Conservation (phyloP, 805 yeast species). For the Yamadazyma olivae region DNA sequence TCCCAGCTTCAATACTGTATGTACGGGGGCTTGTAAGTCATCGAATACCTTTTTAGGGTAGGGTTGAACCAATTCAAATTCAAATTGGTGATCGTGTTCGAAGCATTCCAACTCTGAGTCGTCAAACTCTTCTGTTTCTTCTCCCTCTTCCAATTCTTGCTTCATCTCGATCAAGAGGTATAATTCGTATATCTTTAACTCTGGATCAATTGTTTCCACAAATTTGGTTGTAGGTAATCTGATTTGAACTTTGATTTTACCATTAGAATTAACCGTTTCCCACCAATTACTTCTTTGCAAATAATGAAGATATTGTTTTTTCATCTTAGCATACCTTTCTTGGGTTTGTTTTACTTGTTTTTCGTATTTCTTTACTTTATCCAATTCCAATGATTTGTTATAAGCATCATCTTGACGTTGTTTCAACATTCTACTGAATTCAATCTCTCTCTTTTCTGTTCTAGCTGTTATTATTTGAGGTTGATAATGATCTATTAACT, state of each 20-base stretch:
- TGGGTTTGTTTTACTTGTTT: slow-evolving; percentile 15
- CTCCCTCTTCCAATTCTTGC: slow-evolving; percentile 21
- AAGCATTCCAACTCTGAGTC: slow-evolving; percentile 12
- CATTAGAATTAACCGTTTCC: slow-evolving; percentile 7
- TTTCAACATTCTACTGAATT: slow-evolving; percentile 33
- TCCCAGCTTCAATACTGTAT: slow-evolving; percentile 27
- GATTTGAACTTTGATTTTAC: slow-evolving; percentile 43
- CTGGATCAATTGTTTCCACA: slow-evolving; percentile 40
- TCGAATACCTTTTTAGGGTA: slow-evolving; percentile 34
- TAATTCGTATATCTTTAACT: slow-evolving; percentile 42
- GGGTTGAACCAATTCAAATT: slow-evolving; percentile 40
- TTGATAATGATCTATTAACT: slow-evolving; percentile 25
- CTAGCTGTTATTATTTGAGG: slow-evolving; percentile 38
- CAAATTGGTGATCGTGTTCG: slow-evolving; percentile 23
- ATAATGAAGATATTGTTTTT: slow-evolving; percentile 8
- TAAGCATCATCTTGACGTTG: slow-evolving; percentile 44
- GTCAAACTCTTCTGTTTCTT: slow-evolving; percentile 11
- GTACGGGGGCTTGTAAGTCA: slow-evolving; percentile 10
- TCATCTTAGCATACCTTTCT: slow-evolving; percentile 12
- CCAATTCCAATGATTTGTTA: slow-evolving; percentile 42
- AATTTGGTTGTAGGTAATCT: slow-evolving; percentile 48
- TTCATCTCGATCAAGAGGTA: slow-evolving; percentile 49
- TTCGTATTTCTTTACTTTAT: slow-evolving; percentile 51
- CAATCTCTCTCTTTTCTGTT: slow-evolving; percentile 40
- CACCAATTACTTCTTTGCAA: slow-evolving; percentile 8